Base-by-base conservation (phyloP, 2,329 filamentous ascomycete genomes). In the Alternaria brassicae region DNA sequence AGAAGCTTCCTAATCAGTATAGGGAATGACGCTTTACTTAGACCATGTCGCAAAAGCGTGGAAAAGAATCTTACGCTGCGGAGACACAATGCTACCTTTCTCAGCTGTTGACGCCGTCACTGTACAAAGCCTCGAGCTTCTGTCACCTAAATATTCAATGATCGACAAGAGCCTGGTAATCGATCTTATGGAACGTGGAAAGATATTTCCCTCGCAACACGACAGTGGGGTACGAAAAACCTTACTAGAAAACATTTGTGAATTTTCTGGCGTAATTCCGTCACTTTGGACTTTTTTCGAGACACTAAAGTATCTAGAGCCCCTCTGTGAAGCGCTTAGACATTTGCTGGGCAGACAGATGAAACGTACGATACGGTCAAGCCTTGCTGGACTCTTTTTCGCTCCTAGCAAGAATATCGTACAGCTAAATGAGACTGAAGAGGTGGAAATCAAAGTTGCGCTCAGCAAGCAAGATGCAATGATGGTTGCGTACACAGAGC, bases 1-100 rank as follows among this genome's bases (percentile, higher is more conserved):
- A 30, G 30, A 27, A 39, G 44, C 21, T 51, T 52, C 34, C 53
- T 58, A 57, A 62, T 17, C 1, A 44, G 27, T 6, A 21, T 49
- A 68, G 60, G 60, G 67, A 45, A 67, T 68, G n/a, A 57, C 56
- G 6, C 48, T 48, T 12, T 68, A 68, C 28, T 39, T 68, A 47
- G n/a, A 57, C 1, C 13, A 68, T 53, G 49, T 68, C 4, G 27
- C 21, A 53, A 44, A 13, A 41, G 27, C 50, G 1, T 68, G n/a
- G 63, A 36, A 57, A 19, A 49, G 7, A 6, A 61, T 68, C n/a
- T 27, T 68, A 17, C 37, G 44, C 19, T 63, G 19, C 13, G 39
- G 56, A 36, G 23, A 61, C 15, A 56, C 10, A 15, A 49, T 28
- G 9, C 37, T 68, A 8, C 52, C 44, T 9, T 49, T 32, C 40